Percentiles rank a stretch among this genome's conserved stretches.
Evolutionary conservation across 2,329 filamentous ascomycete species (phyloP).

Genomic region (Aureobasidium sp.): DNA sequence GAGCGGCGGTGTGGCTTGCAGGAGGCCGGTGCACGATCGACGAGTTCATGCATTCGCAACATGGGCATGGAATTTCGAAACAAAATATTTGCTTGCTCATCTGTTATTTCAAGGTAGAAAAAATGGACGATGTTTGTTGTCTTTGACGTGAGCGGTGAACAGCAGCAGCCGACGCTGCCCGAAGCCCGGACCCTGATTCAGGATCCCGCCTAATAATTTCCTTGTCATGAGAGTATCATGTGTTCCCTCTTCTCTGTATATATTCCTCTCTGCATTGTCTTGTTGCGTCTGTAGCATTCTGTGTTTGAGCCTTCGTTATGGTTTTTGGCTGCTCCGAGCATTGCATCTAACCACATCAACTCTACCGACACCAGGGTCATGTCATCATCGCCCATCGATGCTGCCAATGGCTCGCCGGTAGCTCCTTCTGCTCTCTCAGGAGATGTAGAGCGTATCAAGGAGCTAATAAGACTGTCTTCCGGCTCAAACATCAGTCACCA

Average conservation of each 20-base stretch:
- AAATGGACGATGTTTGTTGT: not conserved
- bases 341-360: not conserved
- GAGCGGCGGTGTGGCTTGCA: slow-evolving; percentile 5
- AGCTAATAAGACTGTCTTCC: slow-evolving; percentile 14
- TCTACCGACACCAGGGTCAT: not conserved
- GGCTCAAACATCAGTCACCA: slow-evolving; percentile 13
- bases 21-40: not conserved
- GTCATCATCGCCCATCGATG: slow-evolving; percentile 9
- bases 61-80: not conserved
- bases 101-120: not conserved
- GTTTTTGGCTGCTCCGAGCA: not conserved
- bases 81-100: not conserved
- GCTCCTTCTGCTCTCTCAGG: slow-evolving; percentile 7
- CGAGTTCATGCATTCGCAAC: not conserved
- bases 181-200: not conserved
- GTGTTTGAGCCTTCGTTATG: slow-evolving; percentile 3
- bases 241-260: slow-evolving; percentile 2
- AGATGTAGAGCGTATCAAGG: slow-evolving; percentile 17
- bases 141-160: not conserved
- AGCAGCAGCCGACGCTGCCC: not conserved
- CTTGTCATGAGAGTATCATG: slow-evolving; percentile 2
- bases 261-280: not conserved
- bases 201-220: not conserved
- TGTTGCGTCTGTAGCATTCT: slow-evolving; percentile 1
- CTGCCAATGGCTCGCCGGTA: not conserved